These are phyloP conservation scores for Punica granatum DNA, from an alignment of 345 rosid species.

Conservation along the genomic window DNA sequence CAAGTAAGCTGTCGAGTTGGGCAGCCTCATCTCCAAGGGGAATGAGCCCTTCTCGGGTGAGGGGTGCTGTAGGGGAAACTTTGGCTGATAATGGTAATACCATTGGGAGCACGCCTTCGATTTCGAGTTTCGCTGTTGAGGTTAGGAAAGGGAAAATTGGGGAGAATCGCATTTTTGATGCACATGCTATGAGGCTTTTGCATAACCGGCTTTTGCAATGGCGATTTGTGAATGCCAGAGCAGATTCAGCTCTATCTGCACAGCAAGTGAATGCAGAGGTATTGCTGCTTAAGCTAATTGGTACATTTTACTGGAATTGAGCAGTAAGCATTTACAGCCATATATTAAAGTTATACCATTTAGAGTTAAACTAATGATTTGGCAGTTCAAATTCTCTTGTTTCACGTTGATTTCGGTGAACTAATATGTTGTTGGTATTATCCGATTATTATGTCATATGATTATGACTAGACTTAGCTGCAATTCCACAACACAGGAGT, in stretches of 20 bases:
- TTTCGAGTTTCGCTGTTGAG: conserved; percentile 83
- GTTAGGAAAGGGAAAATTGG: conserved; percentile 63
- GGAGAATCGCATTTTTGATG: conserved; percentile 52
- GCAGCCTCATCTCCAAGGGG: conserved; percentile 61
- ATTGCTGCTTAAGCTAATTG: conserved; percentile 12
- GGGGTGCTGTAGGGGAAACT: conserved; percentile 30
- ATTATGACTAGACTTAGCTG: not conserved
- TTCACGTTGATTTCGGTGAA: not conserved
- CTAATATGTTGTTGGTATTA: not conserved
- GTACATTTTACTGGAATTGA: not conserved
- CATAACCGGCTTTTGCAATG: conserved; percentile 76
- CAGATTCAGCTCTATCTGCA: conserved; percentile 41
- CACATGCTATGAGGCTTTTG: conserved; percentile 59
- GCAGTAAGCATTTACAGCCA: not conserved
- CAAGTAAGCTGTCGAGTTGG: conserved; percentile 42
- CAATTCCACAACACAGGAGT: not conserved
- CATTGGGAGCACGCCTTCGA: conserved; percentile 34
- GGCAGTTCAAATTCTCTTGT: not conserved
- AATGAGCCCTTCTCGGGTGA: conserved; percentile 56
- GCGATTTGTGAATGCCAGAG: conserved; percentile 81
- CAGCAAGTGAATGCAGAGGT: conserved; percentile 76
- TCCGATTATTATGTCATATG: not conserved
- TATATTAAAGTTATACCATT: not conserved
- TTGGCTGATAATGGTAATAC: conserved; percentile 25
- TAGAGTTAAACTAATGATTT: not conserved